Conservation (phyloP, 192 early-diverging fungal species). For the Coemansia sp. region DNA sequence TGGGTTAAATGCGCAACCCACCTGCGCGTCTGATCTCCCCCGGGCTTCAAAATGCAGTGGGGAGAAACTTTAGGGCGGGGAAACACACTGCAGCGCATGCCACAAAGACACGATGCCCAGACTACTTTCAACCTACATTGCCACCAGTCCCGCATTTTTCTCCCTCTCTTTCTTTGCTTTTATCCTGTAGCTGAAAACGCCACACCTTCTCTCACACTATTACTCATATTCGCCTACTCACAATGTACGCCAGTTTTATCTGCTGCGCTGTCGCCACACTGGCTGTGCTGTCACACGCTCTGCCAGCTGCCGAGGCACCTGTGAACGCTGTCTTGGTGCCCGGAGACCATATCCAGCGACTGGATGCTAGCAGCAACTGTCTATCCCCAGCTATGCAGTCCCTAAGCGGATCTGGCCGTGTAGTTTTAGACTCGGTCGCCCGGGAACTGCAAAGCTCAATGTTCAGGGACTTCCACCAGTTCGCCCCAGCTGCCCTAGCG, state of each 20-base stretch:
- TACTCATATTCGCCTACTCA: neutral
- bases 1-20: neutral
- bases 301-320: constrained; percentile 13
- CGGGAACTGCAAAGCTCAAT: constrained; percentile 26
- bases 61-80: neutral
- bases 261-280: constrained; percentile 12
- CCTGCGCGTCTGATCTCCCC: neutral
- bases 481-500: constrained; percentile 40
- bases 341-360: constrained; percentile 16
- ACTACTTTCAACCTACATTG: neutral
- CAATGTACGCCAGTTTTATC: constrained; percentile 6
- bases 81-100: neutral
- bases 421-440: constrained; percentile 28
- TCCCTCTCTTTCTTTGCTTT: neutral
- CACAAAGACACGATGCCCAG: neutral
- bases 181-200: neutral
- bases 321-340: neutral
- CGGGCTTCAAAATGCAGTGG: neutral
- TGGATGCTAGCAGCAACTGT: constrained; percentile 32
- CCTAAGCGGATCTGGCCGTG: constrained; percentile 18
- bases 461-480: constrained; percentile 53
- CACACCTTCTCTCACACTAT: neutral
- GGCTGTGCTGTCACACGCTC: constrained; percentile 4
- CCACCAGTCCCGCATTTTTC: neutral
- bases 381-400: constrained; percentile 22